Evolutionary conservation across 768 basidiomycete genomes (phyloP).

Genomic region (Fomitopsis serialis): DNA sequence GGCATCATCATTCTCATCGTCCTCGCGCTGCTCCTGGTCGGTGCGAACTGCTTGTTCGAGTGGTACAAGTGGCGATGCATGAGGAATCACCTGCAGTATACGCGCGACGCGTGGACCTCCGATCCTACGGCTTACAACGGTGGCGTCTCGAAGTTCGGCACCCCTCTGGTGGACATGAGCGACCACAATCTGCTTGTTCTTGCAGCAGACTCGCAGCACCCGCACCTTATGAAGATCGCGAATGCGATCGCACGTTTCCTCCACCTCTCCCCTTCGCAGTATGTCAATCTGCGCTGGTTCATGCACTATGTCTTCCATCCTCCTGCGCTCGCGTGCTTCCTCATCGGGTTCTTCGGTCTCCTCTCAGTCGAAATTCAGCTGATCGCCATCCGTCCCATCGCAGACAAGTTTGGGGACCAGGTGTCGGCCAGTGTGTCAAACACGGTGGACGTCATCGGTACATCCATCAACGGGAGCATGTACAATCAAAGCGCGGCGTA

Average conservation of each 20-base stretch:
- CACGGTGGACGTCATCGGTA: conserved; percentile 67
- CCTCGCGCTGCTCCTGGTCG: conserved; percentile 68
- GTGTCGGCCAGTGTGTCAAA: conserved; percentile 56
- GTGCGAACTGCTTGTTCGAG: conserved; percentile 69
- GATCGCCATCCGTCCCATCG: conserved; percentile 68
- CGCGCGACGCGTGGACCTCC: conserved; percentile 70
- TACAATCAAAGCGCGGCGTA: conserved; percentile 74
- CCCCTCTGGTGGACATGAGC: conserved; percentile 53
- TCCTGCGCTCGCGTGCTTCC: conserved; percentile 84
- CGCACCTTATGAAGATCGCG: conserved; percentile 62
- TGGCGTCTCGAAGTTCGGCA: conserved; percentile 21
- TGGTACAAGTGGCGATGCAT: conserved; percentile 86
- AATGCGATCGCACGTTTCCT: conserved; percentile 47
- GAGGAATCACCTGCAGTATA: conserved; percentile 57
- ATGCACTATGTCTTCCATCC: conserved; percentile 88
- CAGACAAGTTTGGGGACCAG: conserved; percentile 56
- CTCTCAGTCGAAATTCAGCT: conserved; percentile 86
- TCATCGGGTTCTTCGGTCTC: conserved; percentile 89
- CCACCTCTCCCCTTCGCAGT: conserved; percentile 52
- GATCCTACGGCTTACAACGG: conserved; percentile 59
- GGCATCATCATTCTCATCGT: conserved; percentile 70
- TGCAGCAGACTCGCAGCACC: conserved; percentile 62
- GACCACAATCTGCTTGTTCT: conserved; percentile 81
- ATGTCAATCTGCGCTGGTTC: conserved; percentile 81
- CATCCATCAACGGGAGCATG: conserved; percentile 79